Evolutionary conservation across 1,284 basidiomycete genomes (phyloP), one percentile per base, ranked within the genome.

Genomic region (Ceratorhiza oryzae-sativae): DNA sequence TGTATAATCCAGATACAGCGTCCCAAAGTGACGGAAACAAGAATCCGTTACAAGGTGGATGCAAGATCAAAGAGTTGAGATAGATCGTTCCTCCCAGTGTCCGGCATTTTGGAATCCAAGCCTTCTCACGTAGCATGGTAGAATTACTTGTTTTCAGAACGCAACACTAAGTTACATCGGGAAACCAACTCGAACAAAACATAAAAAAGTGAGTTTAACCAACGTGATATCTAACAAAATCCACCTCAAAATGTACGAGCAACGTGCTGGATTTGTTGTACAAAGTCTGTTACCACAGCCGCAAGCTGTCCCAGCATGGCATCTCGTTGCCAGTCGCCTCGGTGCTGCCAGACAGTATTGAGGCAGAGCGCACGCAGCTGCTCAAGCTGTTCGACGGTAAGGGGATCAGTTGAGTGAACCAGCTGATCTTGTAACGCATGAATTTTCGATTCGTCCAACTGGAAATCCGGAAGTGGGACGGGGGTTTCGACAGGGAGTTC

Each of bases 361-460:
- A 95, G 87, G 75, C 89, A 91, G 0, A 87, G 88, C 3, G 97
- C 95, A 2, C 97, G 88, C 5, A 98, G 84, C 79, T 98, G 95
- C 78, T 98, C 96, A 1, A 99, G 86, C 79, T 98, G 90, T 78
- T 99, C 97, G 55, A 98, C 85, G 27, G 84, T 92, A 51, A 95
- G 82, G 0, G 77, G 77, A 0, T 76, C 79, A 0, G 94, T 96
- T 55, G 79, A 78, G 25, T 85, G 81, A 36, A 81, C 81, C 34
- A 93, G 79, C 65, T 82, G 80, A 12, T 78, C 70, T 6, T 60
- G 34, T 32, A 46, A 55, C 34, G 65, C 58, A 25, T 6, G 60
- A 5, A 68, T 20, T 42, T 58, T 48, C 15, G 73, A 59, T 58
- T 79, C 60, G 53, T 59, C 60, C 39, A 71, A 25, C 39, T 73